These are phyloP conservation scores for Colletotrichum tropicicola DNA, from an alignment of 2,329 filamentous ascomycete genomes.

Conservation along the genomic window DNA sequence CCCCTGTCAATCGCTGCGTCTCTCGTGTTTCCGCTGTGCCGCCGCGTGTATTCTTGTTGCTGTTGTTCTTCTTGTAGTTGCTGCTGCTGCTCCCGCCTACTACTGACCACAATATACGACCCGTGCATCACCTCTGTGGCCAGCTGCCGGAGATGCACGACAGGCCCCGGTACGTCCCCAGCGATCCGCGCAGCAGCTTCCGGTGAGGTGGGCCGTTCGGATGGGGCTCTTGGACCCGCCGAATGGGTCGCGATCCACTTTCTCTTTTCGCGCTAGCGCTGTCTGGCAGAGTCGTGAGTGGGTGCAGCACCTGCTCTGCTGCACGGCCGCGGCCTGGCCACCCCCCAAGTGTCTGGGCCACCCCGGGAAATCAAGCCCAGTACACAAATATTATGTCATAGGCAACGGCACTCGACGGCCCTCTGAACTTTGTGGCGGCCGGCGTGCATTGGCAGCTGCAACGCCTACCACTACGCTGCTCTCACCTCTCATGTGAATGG, in stretches of 20 bases:
- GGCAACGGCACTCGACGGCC: not conserved
- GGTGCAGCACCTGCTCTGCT: too few species aligned
- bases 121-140: not conserved
- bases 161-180: slow-evolving; percentile 24
- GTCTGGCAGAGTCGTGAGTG: too few species aligned
- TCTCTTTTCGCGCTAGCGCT: slow-evolving; percentile 10
- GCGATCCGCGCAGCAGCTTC: slow-evolving; percentile 28
- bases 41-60: too few species aligned
- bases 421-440: not conserved
- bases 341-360: slow-evolving; percentile 14
- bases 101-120: too few species aligned
- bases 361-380: not conserved
- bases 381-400: slow-evolving; percentile 29
- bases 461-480: too few species aligned
- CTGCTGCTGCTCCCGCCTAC: too few species aligned
- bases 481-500: slow-evolving; percentile 9
- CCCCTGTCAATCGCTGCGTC: too few species aligned
- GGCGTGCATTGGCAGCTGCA: not conserved
- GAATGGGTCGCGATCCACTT: too few species aligned
- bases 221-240: slow-evolving; percentile 3
- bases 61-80: too few species aligned
- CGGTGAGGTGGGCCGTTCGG: slow-evolving; percentile 15
- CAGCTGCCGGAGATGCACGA: not conserved
- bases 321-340: not conserved
- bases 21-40: too few species aligned